Base-by-base conservation (phyloP, 257 asterid species). In the Solanum tacnaense region DNA sequence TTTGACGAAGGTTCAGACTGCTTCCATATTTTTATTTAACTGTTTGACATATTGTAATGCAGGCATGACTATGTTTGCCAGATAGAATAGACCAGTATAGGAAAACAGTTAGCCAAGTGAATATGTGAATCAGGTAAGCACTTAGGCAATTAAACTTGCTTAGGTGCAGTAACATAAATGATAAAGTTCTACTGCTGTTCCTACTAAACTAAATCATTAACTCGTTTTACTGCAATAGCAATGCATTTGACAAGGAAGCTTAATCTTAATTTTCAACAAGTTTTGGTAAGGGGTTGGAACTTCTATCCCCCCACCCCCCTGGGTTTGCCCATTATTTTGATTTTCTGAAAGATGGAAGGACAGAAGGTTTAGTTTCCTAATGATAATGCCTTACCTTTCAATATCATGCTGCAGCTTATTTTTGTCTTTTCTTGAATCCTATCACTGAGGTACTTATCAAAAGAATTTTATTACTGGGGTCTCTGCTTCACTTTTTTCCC, bases 1-100 rank as follows among this genome's bases (percentile, higher is more conserved):
- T 90, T 91, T 97, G 87, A 92, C 93, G 82, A 97, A 97, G 99
- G 99, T 96, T 89, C 75, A 92, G 83, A 86, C 41, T 87, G 20
- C 74, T 85, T 82, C 87, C 71, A 38, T 84, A 9, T 52, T 62
- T 68, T 89, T 21, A 74, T 74, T 32, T 12, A 56, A 49, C 86
- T 82, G 41, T 49, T 49, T 3, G 44, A 29, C 85, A 46, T 41
- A 41, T 7, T 46, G 85, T 81, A 81, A 46, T 46, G 68, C 85
- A 18, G 44, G 31, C 86, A 49, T 31, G 44, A 82, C 20, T 82
- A 6, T 35, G 21, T 52, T 49, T 82, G 44, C 44, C 71, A 29
- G 86, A 82, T 49, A 49, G 71, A 49, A 82, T 82, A 49, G 29
- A 82, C 21, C 18, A 82, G 86, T 29, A 46, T 18, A 49, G 44